phyloP scores from a whole-genome alignment of 2,329 filamentous ascomycete species.

The Xylaria sp. region DNA sequence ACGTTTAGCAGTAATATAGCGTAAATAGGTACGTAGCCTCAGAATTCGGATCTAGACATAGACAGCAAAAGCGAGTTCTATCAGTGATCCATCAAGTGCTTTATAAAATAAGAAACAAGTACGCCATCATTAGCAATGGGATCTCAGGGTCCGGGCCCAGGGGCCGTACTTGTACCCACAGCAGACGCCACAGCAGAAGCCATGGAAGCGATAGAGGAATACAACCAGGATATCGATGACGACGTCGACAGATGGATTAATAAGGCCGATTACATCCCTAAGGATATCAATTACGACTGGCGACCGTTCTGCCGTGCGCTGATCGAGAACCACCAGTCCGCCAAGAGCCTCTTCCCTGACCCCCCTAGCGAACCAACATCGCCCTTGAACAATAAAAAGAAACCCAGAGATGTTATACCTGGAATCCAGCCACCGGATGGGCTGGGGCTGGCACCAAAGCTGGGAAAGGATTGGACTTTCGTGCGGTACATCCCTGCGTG shows the following conservation, averaged over 20 bases:
- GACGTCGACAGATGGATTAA: conserved; percentile 17
- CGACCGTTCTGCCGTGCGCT: conserved; percentile 35
- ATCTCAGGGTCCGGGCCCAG: background rate
- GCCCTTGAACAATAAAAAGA: background rate
- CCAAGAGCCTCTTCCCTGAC: conserved; percentile 2
- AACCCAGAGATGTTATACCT: background rate
- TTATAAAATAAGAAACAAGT: background rate
- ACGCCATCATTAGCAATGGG: background rate
- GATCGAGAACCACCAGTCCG: conserved; percentile 24
- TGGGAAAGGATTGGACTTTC: conserved; percentile 23
- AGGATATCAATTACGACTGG: conserved; percentile 28
- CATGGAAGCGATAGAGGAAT: background rate
- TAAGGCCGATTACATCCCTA: conserved; percentile 8
- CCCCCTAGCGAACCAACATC: background rate
- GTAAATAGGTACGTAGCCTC: background rate
- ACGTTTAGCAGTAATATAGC: background rate
- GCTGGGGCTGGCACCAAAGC: background rate
- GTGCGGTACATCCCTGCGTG: conserved; percentile 44
- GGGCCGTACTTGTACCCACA: background rate
- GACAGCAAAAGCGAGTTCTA: background rate
- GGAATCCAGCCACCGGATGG: conserved; percentile 21
- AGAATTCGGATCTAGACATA: background rate
- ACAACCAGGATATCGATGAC: background rate
- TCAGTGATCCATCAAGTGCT: background rate
- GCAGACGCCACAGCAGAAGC: too few species aligned